These are phyloP conservation scores for Haplosporangium sp. DNA, from an alignment of 371 early-diverging fungal species.

Conservation along the genomic window DNA sequence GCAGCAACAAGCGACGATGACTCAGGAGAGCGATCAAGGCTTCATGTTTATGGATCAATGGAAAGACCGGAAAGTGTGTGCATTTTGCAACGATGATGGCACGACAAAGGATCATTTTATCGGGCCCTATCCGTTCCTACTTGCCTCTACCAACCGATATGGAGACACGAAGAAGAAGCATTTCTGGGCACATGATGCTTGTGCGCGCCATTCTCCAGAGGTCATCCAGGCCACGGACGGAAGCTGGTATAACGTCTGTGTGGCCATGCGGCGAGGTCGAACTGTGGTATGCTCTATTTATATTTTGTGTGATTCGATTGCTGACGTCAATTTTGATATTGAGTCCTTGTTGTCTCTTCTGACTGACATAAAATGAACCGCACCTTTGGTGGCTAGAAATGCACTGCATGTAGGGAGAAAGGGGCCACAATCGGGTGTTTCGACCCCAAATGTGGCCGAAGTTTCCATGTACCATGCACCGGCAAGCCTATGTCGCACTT, in stretches of 20 bases:
- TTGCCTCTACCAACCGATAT: slow-evolving; percentile 42
- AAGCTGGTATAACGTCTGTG: slow-evolving; percentile 88
- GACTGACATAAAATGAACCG: neutral
- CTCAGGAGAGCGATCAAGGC: slow-evolving; percentile 46
- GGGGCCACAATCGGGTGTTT: slow-evolving; percentile 95
- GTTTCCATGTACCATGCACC: slow-evolving; percentile 87
- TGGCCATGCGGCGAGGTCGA: slow-evolving; percentile 80
- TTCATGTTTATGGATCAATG: slow-evolving; percentile 63
- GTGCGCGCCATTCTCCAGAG: slow-evolving; percentile 89
- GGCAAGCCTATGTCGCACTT: slow-evolving; percentile 78
- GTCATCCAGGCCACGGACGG: slow-evolving; percentile 76
- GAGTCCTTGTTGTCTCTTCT: neutral
- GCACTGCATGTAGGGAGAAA: slow-evolving; percentile 78
- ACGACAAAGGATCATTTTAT: slow-evolving; percentile 67
- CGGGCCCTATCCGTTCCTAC: slow-evolving; percentile 67
- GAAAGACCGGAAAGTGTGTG: slow-evolving; percentile 71
- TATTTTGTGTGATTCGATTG: neutral
- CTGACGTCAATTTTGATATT: neutral
- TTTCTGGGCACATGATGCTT: slow-evolving; percentile 90
- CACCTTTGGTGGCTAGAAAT: slow-evolving; percentile 61
- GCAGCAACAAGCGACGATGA: slow-evolving; percentile 37
- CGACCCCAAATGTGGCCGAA: slow-evolving; percentile 83
- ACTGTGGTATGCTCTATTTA: slow-evolving; percentile 65
- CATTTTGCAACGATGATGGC: slow-evolving; percentile 81
- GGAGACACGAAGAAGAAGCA: slow-evolving; percentile 65